Percentiles rank a stretch among this genome's conserved stretches.
Conservation (phyloP, 179 eudicot species). For the Nepenthes alata region DNA sequence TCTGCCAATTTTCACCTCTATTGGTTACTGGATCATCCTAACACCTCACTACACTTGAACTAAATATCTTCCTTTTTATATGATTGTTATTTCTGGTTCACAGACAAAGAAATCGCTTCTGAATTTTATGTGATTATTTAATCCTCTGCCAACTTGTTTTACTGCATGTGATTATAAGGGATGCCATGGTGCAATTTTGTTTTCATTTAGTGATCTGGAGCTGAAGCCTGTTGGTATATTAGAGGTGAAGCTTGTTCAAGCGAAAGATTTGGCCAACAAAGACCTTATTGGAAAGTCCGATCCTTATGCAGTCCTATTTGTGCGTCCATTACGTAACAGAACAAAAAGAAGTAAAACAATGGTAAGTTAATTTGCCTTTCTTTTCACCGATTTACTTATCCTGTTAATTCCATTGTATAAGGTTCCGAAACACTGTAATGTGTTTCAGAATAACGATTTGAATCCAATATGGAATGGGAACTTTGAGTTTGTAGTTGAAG, state of each 20-base stretch:
- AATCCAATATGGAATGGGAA: constrained; percentile 94
- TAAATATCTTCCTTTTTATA: too few relatives aligned
- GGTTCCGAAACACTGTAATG: neutral
- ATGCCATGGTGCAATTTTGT: neutral
- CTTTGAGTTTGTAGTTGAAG: constrained; percentile 86
- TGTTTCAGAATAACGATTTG: constrained; percentile 56
- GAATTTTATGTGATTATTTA: too few relatives aligned
- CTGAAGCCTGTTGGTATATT: constrained; percentile 77
- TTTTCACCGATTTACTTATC: constrained; percentile 1
- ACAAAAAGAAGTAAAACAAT: constrained; percentile 73
- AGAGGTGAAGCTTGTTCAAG: constrained; percentile 92
- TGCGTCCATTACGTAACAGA: constrained; percentile 69
- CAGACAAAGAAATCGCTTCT: too few relatives aligned
- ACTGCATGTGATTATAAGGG: too few relatives aligned
- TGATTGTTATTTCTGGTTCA: too few relatives aligned
- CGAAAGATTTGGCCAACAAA: constrained; percentile 72
- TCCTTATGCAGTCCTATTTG: constrained; percentile 69
- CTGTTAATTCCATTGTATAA: neutral
- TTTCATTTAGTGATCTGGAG: constrained; percentile 53
- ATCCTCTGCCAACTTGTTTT: too few relatives aligned
- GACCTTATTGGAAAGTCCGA: constrained; percentile 93
- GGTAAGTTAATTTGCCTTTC: constrained; percentile 29
- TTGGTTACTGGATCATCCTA: too few relatives aligned
- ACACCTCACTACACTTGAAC: too few relatives aligned
- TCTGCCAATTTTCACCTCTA: too few relatives aligned